These are phyloP conservation scores for Keithomyces neogunnii DNA, from an alignment of 2,329 filamentous ascomycete species.

Conservation along the genomic window DNA sequence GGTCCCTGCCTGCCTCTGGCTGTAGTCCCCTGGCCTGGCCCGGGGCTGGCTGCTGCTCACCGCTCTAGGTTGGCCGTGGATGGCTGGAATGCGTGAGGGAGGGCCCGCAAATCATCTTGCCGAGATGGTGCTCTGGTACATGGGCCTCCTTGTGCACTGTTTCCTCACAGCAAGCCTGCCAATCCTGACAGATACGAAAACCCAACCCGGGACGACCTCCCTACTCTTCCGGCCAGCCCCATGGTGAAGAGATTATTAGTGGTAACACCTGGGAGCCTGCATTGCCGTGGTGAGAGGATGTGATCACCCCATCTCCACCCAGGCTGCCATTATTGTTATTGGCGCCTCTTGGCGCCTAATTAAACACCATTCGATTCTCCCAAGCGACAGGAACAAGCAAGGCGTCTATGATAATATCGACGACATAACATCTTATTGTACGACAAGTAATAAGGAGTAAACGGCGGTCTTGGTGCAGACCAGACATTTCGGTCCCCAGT, in stretches of 20 bases:
- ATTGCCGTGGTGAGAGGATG: neutral
- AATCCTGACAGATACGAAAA: neutral
- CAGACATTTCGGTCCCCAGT: neutral
- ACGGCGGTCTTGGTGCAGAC: neutral
- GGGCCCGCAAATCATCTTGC: conserved; percentile 1
- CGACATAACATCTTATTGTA: no score
- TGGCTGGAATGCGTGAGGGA: neutral
- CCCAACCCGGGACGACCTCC: neutral
- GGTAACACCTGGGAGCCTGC: neutral
- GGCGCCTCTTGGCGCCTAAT: neutral
- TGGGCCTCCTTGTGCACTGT: conserved; percentile 1
- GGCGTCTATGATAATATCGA: no score
- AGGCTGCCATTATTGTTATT: neutral
- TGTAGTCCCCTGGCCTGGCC: neutral
- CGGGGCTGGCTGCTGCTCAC: conserved; percentile 1
- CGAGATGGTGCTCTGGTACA: neutral
- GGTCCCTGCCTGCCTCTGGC: conserved; percentile 2
- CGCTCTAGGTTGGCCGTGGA: conserved; percentile 2
- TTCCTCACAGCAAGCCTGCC: neutral
- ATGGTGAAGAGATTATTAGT: neutral
- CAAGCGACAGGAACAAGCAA: neutral
- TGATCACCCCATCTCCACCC: neutral
- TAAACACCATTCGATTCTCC: neutral
- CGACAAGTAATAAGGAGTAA: no score
- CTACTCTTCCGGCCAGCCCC: neutral